Conservation (phyloP, 495 filamentous ascomycete genomes). For the Aspergillus taichungensis region DNA sequence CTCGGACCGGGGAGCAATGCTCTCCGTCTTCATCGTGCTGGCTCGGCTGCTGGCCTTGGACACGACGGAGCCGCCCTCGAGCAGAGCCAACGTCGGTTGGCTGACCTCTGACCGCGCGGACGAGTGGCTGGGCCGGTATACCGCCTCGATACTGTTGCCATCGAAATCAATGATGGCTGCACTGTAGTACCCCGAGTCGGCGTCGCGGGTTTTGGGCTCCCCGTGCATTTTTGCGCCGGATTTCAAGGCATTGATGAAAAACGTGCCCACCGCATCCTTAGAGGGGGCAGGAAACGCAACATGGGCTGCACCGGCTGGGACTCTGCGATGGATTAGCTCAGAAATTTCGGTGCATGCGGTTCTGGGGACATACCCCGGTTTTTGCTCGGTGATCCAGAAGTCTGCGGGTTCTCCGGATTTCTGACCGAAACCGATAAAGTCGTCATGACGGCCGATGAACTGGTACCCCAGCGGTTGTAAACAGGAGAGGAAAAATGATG, state of each 20-base stretch:
- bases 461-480: slow-evolving; percentile 66
- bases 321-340: slow-evolving; percentile 24
- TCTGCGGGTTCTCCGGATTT: slow-evolving; percentile 43
- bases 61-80: slow-evolving; percentile 25
- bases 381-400: slow-evolving; percentile 51
- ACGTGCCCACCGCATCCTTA: slow-evolving; percentile 44
- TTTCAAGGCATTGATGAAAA: slow-evolving; percentile 52
- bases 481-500: slow-evolving; percentile 72
- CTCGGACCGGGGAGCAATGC: slow-evolving; percentile 18
- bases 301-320: slow-evolving; percentile 43
- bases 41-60: slow-evolving; percentile 28
- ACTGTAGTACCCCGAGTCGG: slow-evolving; percentile 47
- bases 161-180: slow-evolving; percentile 54
- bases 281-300: slow-evolving; percentile 50
- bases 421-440: slow-evolving; percentile 49
- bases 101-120: slow-evolving; percentile 20
- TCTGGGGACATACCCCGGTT: slow-evolving; percentile 36
- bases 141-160: slow-evolving; percentile 53
- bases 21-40: too few species aligned
- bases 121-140: slow-evolving; percentile 33
- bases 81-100: slow-evolving; percentile 19
- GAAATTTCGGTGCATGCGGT: neutral
- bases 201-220: slow-evolving; percentile 45
- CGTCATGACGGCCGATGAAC: slow-evolving; percentile 49
- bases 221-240: slow-evolving; percentile 49